phyloP scores from a whole-genome alignment of 2,329 filamentous ascomycete genomes.

The Aspergillus pseudoglaucus region DNA sequence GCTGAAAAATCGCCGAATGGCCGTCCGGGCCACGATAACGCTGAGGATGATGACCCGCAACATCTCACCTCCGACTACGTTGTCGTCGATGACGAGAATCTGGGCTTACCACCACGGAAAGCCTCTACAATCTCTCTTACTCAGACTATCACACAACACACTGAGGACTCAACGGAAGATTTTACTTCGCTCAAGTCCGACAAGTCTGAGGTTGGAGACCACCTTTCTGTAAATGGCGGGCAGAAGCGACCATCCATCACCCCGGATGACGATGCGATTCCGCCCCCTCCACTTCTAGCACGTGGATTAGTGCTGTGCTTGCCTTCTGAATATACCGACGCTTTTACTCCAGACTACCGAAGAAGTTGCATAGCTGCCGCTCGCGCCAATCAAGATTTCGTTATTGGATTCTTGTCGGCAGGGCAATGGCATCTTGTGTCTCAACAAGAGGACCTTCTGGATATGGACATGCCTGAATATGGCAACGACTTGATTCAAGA shows the following conservation, averaged over 20 bases:
- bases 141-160: slow-evolving; percentile 32
- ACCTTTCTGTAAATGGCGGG: neutral
- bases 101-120: slow-evolving; percentile 26
- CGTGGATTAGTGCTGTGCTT: slow-evolving; percentile 32
- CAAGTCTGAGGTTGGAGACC: slow-evolving; percentile 6
- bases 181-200: slow-evolving; percentile 6
- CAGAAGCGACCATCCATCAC: slow-evolving; percentile 5
- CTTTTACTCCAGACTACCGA: slow-evolving; percentile 29
- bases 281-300: slow-evolving; percentile 29
- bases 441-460: slow-evolving; percentile 21
- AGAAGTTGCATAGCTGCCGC: slow-evolving; percentile 31
- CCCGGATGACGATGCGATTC: slow-evolving; percentile 16
- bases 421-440: slow-evolving; percentile 32
- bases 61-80: slow-evolving; percentile 19
- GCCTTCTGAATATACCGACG: slow-evolving; percentile 23
- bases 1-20: slow-evolving; percentile 16
- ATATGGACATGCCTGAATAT: slow-evolving; percentile 11
- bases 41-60: slow-evolving; percentile 11
- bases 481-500: neutral
- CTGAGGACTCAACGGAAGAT: slow-evolving; percentile 21
- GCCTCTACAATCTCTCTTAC: slow-evolving; percentile 38
- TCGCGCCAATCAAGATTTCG: slow-evolving; percentile 35
- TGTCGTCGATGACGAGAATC: slow-evolving; percentile 9
- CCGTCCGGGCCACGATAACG: slow-evolving; percentile 7
- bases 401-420: slow-evolving; percentile 30